phyloP scores from a whole-genome alignment of 441 rosid species.

The Corymbia citriodora region DNA sequence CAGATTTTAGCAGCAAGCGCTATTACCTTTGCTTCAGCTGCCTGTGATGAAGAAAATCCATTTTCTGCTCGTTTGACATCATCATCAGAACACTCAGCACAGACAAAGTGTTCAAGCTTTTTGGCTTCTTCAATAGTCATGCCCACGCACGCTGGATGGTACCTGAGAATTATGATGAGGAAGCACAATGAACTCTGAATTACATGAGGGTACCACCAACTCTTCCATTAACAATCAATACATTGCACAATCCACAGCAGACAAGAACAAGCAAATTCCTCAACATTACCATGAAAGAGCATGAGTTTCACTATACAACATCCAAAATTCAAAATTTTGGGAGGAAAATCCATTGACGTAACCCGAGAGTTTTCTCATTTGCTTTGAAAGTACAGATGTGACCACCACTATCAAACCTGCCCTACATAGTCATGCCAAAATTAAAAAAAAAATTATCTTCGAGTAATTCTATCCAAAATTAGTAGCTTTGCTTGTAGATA shows the following conservation, averaged over 20 bases:
- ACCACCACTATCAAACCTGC: background rate
- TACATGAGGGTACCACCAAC: background rate
- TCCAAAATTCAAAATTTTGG: background rate
- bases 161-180: conserved; percentile 26
- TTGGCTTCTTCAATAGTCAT: conserved; percentile 58
- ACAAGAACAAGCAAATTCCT: background rate
- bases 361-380: background rate
- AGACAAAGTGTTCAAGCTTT: conserved; percentile 49
- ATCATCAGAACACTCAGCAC: conserved; percentile 47
- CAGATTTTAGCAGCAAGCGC: background rate
- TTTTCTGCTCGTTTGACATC: conserved; percentile 40
- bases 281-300: background rate
- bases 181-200: background rate
- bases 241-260: background rate
- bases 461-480: background rate
- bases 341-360: background rate
- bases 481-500: background rate
- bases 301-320: background rate
- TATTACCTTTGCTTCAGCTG: conserved; percentile 33
- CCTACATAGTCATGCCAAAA: background rate
- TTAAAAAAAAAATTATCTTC: background rate
- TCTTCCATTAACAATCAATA: background rate
- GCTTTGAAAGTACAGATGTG: background rate
- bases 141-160: conserved; percentile 62
- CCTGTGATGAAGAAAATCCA: conserved; percentile 35